These are phyloP conservation scores for Ganoderma sp. DNA, from an alignment of 1,284 basidiomycete species.

Conservation along the genomic window DNA sequence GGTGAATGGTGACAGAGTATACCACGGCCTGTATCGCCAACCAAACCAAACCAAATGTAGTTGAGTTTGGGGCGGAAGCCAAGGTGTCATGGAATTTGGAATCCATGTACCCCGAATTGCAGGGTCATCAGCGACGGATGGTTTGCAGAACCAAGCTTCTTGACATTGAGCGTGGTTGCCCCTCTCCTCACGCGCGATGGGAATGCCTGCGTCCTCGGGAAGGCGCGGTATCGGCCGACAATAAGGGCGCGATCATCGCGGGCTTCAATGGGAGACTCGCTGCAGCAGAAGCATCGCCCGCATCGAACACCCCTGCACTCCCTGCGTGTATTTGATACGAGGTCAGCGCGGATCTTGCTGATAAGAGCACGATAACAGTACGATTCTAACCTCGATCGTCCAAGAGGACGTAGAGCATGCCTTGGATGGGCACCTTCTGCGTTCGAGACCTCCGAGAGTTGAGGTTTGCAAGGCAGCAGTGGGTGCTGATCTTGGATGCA, in stretches of 20 bases:
- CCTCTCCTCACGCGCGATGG: neutral
- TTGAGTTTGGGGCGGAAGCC: neutral
- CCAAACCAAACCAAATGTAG: neutral
- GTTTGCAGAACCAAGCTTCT: neutral
- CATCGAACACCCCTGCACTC: neutral
- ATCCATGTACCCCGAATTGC: neutral
- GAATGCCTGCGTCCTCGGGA: neutral
- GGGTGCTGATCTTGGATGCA: neutral
- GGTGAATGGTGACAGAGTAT: neutral
- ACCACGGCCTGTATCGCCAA: neutral
- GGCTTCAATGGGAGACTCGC: neutral
- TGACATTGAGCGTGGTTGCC: neutral
- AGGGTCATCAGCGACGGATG: neutral
- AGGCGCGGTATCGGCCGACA: neutral
- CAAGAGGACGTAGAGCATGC: neutral
- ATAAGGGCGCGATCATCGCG: slow-evolving; percentile 3
- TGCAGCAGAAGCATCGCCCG: neutral
- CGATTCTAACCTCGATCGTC: neutral
- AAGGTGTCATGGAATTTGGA: neutral
- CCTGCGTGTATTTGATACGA: neutral
- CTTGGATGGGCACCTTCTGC: neutral
- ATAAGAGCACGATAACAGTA: neutral
- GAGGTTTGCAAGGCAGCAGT: neutral
- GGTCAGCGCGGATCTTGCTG: neutral
- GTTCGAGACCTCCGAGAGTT: slow-evolving; percentile 3